A percentile compares a stretch with the other conserved stretches of the same genome.
Conservation (phyloP, 495 filamentous ascomycete species). For the Penicillium taxi region DNA sequence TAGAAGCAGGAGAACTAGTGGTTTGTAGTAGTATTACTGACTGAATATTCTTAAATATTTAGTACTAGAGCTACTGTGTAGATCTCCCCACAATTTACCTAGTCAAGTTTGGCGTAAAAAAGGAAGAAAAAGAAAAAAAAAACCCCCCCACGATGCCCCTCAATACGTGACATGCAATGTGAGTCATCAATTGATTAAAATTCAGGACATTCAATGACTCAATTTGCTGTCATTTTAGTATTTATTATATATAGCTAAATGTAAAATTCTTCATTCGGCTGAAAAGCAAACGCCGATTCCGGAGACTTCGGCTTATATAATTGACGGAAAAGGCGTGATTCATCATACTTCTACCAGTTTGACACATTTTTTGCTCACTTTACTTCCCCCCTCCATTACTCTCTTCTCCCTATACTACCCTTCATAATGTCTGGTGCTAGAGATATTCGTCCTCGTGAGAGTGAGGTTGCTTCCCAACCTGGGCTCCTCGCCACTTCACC, state of each 20-base stretch:
- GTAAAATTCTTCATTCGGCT: not conserved
- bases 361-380: not conserved
- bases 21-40: too few species aligned
- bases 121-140: conserved; percentile 13
- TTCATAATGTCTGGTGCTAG: conserved; percentile 18
- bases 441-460: conserved; percentile 29
- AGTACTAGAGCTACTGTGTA: too few species aligned
- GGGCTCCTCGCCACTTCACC: conserved; percentile 58
- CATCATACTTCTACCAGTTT: not conserved
- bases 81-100: conserved; percentile 2
- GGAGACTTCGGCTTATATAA: conserved; percentile 25
- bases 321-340: conserved; percentile 3
- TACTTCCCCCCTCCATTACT: not conserved
- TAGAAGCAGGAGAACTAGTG: too few species aligned
- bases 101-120: not conserved
- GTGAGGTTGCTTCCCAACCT: conserved; percentile 29
- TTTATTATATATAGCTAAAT: not conserved
- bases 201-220: conserved; percentile 1
- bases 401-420: not conserved
- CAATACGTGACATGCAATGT: too few species aligned
- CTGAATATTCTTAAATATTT: too few species aligned
- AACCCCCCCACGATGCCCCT: conserved; percentile 15
- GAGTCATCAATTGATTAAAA: too few species aligned
- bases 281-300: conserved; percentile 17
- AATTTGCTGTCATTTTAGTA: not conserved